Evolutionary conservation across 2,329 filamentous ascomycete genomes (phyloP).

Genomic region (Catunica adiposa): DNA sequence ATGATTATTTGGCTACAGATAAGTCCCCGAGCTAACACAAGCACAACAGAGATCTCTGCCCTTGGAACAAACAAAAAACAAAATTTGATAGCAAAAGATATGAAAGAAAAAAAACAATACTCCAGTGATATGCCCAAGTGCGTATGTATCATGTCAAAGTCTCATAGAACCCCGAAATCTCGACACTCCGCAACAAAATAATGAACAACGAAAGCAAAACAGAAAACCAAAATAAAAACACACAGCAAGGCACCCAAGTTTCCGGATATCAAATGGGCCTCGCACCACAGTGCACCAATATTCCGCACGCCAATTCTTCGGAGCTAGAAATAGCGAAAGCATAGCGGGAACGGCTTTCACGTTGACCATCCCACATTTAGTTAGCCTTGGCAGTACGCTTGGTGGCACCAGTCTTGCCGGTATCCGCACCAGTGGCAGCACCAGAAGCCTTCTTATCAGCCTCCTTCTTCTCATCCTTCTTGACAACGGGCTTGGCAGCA

Average conservation of each 20-base stretch:
- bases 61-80: conserved; percentile 3
- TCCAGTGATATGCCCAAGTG: conserved; percentile 13
- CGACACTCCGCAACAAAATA: conserved; percentile 1
- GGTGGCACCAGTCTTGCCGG: conserved; percentile 56
- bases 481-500: conserved; percentile 58
- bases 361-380: background rate
- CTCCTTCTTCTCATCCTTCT: conserved; percentile 49
- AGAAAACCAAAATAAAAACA: background rate
- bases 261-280: background rate
- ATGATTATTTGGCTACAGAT: background rate
- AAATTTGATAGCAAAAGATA: conserved; percentile 5
- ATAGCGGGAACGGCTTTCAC: background rate
- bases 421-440: conserved; percentile 45
- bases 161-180: conserved; percentile 9
- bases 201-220: conserved; percentile 4
- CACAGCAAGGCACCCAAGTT: background rate
- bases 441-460: conserved; percentile 48
- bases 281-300: background rate
- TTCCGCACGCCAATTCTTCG: background rate
- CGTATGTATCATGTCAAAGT: conserved; percentile 14
- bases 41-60: conserved; percentile 6
- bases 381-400: conserved; percentile 40
- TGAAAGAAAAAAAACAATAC: conserved; percentile 13
- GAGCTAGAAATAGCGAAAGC: background rate
- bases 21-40: conserved; percentile 3